phyloP scores from a whole-genome alignment of 1,284 basidiomycete genomes.

The Cryptococcus sp. region DNA sequence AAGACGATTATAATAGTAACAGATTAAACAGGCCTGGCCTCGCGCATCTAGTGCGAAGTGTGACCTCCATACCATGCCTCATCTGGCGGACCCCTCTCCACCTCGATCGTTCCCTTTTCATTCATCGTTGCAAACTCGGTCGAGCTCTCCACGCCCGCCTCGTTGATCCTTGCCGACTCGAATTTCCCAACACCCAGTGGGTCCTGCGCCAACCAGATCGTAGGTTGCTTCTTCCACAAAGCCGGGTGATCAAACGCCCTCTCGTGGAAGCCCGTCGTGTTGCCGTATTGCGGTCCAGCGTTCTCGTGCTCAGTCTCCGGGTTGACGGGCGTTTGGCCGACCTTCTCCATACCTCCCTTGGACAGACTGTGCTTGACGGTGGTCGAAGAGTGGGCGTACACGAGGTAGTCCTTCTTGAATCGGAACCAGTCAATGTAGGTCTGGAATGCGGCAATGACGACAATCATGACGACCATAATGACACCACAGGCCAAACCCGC shows the following conservation, averaged over 20 bases:
- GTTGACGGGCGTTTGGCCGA: slow-evolving; percentile 10
- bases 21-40: too few relatives aligned
- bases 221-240: slow-evolving; percentile 45
- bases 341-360: slow-evolving; percentile 3
- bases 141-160: slow-evolving; percentile 37
- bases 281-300: slow-evolving; percentile 33
- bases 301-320: slow-evolving; percentile 19
- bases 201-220: slow-evolving; percentile 47
- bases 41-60: slow-evolving; percentile 3
- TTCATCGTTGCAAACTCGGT: slow-evolving; percentile 43
- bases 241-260: slow-evolving; percentile 47
- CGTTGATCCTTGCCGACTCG: slow-evolving; percentile 40
- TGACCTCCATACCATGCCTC: slow-evolving; percentile 40
- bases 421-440: slow-evolving; percentile 40
- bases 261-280: slow-evolving; percentile 38
- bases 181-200: slow-evolving; percentile 41
- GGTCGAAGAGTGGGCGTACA: slow-evolving; percentile 29
- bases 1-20: too few relatives aligned
- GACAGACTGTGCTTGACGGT: slow-evolving; percentile 19
- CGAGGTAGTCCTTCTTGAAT: slow-evolving; percentile 33
- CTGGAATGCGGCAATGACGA: slow-evolving; percentile 37
- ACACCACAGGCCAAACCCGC: slow-evolving; percentile 42
- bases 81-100: slow-evolving; percentile 40
- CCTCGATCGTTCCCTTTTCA: slow-evolving; percentile 37
- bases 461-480: slow-evolving; percentile 38